phyloP scores from a whole-genome alignment of 495 filamentous ascomycete species.

The Astrothelium macrocarpum region DNA sequence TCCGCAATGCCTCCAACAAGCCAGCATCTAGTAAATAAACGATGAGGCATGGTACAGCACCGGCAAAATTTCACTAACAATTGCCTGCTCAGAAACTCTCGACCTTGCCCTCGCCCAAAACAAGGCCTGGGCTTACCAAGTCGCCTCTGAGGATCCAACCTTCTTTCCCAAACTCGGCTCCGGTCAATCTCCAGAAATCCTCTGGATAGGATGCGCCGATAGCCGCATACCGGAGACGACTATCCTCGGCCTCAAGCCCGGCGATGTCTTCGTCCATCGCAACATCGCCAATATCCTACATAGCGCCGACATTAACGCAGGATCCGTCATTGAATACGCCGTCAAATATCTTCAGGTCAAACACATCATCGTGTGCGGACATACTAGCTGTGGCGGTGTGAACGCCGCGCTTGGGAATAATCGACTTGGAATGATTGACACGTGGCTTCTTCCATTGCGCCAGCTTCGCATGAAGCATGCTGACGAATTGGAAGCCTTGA shows the following conservation, averaged over 20 bases:
- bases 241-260: constrained; percentile 67
- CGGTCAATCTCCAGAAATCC: constrained; percentile 66
- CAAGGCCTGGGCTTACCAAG: constrained; percentile 17
- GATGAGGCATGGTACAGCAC: not conserved
- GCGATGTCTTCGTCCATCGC: constrained; percentile 87
- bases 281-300: constrained; percentile 89
- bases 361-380: constrained; percentile 77
- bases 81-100: not conserved
- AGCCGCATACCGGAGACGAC: constrained; percentile 82
- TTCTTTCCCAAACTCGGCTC: constrained; percentile 60
- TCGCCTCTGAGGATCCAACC: constrained; percentile 42
- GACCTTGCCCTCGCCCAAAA: constrained; percentile 16
- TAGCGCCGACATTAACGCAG: constrained; percentile 63
- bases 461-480: constrained; percentile 47
- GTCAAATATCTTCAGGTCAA: constrained; percentile 65
- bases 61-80: not conserved
- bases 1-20: not conserved
- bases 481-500: constrained; percentile 40
- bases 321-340: constrained; percentile 75
- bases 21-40: not conserved
- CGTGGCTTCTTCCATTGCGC: constrained; percentile 67
- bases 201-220: constrained; percentile 92
- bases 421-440: constrained; percentile 64
- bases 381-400: constrained; percentile 73
- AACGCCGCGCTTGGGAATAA: constrained; percentile 56